Base-by-base conservation (phyloP, 345 rosid genomes). In the Brassica napus region DNA sequence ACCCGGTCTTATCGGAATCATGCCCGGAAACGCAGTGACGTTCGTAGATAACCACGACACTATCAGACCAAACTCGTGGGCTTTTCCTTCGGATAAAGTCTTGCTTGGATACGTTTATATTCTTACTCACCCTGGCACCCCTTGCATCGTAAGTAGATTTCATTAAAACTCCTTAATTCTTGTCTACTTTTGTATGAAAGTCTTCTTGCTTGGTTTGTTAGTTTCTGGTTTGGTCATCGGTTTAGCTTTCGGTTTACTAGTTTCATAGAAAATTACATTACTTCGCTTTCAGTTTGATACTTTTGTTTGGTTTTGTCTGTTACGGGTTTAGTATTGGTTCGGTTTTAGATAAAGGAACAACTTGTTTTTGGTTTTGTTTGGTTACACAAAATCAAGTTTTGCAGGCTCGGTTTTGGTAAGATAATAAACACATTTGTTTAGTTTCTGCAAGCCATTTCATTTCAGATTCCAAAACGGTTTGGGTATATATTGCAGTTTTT, bases 31-130 rank as follows among this genome's bases (percentile, higher is more conserved):
- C 18, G 98, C 97, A 0, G 95, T 90, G 23, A 94, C 95, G 68
- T 94, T 91, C 68, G 71, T 94, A 0, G 97, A 94, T 79, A 94
- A 92, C 76, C 97, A 92, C 59, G 93, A 92, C 71, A 91, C 95
- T 0, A 93, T 88, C 2, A 89, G 97, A 28, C 93, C 90, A 26
- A 42, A 61, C 0, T 24, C 75, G 0, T 92, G 64, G 64, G 64
- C 64, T 59, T 59, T 59, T 59, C 64, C 64, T 59, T 24, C 90
- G 1, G 97, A 91, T 23, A 87, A 91, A 87, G 86, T 94, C 80
- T 91, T 92, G 94, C 89, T 84, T 47, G 97, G 97, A 72, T 59
- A 59, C 15, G 64, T 24, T 59, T 59, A 59, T 59, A 59, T 59
- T 59, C 64, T 59, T 24, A 59, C 64, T 59, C 64, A 59, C 28